Evolutionary conservation across 768 basidiomycete species (phyloP).

Genomic region (Auriscalpium microsporum): DNA sequence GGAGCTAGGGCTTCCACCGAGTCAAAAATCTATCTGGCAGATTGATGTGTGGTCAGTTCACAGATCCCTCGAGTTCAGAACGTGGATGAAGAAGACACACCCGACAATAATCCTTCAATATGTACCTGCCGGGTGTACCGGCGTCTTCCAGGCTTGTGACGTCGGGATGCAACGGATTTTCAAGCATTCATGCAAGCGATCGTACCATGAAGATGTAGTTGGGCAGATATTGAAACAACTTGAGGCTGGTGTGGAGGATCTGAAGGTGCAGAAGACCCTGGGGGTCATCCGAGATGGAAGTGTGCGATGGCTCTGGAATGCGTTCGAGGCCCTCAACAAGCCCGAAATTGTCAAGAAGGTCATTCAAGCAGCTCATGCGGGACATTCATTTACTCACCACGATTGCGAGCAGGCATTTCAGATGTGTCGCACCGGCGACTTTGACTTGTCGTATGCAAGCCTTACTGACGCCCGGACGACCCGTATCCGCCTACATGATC

Average conservation of each 20-base stretch:
- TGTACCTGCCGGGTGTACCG: conserved; percentile 16
- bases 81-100: conserved; percentile 25
- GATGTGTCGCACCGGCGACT: background rate
- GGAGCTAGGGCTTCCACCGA: conserved; percentile 9
- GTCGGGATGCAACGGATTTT: conserved; percentile 25
- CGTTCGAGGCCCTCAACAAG: conserved; percentile 22
- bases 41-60: conserved; percentile 33
- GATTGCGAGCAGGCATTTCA: background rate
- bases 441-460: background rate
- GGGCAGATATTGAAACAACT: conserved; percentile 21
- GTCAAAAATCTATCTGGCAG: conserved; percentile 22
- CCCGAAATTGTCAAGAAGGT: conserved; percentile 25
- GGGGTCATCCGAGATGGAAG: conserved; percentile 18
- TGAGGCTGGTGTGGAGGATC: conserved; percentile 5
- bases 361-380: background rate
- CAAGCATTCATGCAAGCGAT: conserved; percentile 26
- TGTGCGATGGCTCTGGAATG: conserved; percentile 27
- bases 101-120: conserved; percentile 16
- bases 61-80: conserved; percentile 24
- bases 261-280: background rate
- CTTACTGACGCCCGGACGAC: background rate
- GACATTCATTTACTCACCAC: background rate
- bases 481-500: background rate
- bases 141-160: conserved; percentile 17
- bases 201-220: conserved; percentile 29